These are phyloP conservation scores for Acanthamoeba triangularis DNA, from an alignment of 208 protist genomes.

Conservation along the genomic window DNA sequence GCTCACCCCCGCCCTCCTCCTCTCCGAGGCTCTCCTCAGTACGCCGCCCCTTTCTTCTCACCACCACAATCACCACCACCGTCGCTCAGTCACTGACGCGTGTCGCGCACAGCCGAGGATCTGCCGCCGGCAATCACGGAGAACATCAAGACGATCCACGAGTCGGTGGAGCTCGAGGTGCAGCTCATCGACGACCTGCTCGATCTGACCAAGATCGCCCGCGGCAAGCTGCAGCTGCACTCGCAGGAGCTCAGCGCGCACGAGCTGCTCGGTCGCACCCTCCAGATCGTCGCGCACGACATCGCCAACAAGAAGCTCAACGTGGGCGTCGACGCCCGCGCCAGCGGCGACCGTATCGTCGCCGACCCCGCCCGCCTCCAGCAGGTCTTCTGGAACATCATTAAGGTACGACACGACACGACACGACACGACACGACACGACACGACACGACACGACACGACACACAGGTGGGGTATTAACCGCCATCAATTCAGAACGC, in stretches of 20 bases:
- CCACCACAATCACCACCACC: background rate
- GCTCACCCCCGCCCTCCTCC: too few relatives aligned
- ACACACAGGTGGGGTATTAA: too few relatives aligned
- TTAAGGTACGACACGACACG: too few relatives aligned
- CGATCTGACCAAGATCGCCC: slow-evolving; percentile 31
- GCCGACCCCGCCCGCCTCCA: background rate
- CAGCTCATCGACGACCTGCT: slow-evolving; percentile 60
- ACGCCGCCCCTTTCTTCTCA: too few relatives aligned
- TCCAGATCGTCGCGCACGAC: background rate
- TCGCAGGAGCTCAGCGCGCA: background rate
- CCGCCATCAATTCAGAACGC: background rate
- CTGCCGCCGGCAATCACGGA: background rate
- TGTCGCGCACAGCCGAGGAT: background rate
- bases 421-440: too few relatives aligned
- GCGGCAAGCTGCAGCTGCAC: background rate
- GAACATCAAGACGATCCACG: background rate
- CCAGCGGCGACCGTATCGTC: background rate
- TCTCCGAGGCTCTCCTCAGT: background rate
- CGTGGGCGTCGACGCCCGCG: too few relatives aligned
- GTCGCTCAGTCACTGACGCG: too few relatives aligned
- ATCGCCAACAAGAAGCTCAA: background rate
- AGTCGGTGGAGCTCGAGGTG: slow-evolving; percentile 33
- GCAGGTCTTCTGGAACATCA: slow-evolving; percentile 48
- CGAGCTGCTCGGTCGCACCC: background rate
- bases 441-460: too few relatives aligned